Conservation (phyloP, 352 stramenopile species). For the Pilasporangium apinafurcum region DNA sequence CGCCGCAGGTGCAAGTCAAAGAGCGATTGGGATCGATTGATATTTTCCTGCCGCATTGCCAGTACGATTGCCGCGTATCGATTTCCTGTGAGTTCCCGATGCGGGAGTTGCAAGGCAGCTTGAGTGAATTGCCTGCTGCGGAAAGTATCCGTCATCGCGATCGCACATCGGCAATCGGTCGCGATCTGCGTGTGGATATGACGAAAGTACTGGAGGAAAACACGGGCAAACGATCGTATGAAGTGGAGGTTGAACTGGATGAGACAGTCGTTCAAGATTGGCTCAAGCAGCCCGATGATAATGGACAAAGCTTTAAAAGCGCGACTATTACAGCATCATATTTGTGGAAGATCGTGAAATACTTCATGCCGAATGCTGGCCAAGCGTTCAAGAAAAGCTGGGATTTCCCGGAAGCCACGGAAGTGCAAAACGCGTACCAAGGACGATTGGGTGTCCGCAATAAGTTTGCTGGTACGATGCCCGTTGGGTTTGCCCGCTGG, state of each 20-base stretch:
- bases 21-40: conserved; percentile 76
- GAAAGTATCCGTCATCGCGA: conserved; percentile 74
- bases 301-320: conserved; percentile 64
- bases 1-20: conserved; percentile 69
- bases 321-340: conserved; percentile 57
- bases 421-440: conserved; percentile 80
- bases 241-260: conserved; percentile 78
- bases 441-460: conserved; percentile 53
- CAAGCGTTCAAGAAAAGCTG: conserved; percentile 76
- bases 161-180: conserved; percentile 66
- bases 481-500: conserved; percentile 87
- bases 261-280: conserved; percentile 63
- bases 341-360: conserved; percentile 80
- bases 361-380: conserved; percentile 76
- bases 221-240: conserved; percentile 58
- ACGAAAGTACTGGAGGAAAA: conserved; percentile 79
- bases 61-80: conserved; percentile 80
- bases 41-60: conserved; percentile 82
- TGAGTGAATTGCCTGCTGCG: conserved; percentile 58
- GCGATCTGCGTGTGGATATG: conserved; percentile 75
- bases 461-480: conserved; percentile 89
- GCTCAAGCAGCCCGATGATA: conserved; percentile 69
- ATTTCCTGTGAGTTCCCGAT: conserved; percentile 77
- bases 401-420: conserved; percentile 62
- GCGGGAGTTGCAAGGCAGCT: conserved; percentile 44